Percentiles rank a stretch among this genome's conserved stretches.
These are phyloP conservation scores for Nadsonia commutata DNA, from an alignment of 1,139 yeast species.

Conservation along the genomic window DNA sequence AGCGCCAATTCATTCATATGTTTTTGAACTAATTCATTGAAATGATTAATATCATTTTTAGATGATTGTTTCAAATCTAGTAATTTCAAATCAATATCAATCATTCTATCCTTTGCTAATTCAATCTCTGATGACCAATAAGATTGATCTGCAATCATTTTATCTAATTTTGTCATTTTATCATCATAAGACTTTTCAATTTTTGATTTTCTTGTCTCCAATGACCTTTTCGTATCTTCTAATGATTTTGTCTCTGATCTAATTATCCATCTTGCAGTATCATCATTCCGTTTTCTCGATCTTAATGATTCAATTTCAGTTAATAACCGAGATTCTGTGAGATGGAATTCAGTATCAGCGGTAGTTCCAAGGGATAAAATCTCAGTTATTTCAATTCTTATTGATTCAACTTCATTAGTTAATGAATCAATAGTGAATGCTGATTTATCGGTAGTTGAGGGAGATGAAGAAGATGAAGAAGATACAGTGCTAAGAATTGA, in stretches of 20 bases:
- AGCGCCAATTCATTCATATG: neutral
- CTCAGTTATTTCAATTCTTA: slow-evolving; percentile 34
- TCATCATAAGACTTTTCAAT: slow-evolving; percentile 14
- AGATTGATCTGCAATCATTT: neutral
- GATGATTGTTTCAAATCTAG: no score
- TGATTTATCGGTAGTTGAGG: neutral
- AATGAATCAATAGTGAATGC: slow-evolving; percentile 34
- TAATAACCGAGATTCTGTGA: slow-evolving; percentile 26
- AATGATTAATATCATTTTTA: no score
- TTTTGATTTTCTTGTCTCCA: slow-evolving; percentile 23
- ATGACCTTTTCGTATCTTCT: slow-evolving; percentile 28
- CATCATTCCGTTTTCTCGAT: slow-evolving; percentile 34
- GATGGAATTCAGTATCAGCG: slow-evolving; percentile 28
- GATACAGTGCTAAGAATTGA: neutral
- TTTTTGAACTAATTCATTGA: neutral
- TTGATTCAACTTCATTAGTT: slow-evolving; percentile 33
- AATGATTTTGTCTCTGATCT: slow-evolving; percentile 35
- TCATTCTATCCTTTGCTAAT: neutral
- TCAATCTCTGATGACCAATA: neutral
- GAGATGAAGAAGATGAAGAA: neutral
- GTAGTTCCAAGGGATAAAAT: slow-evolving; percentile 28
- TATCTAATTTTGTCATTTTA: neutral
- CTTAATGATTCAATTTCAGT: slow-evolving; percentile 30
- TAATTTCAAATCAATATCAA: no score
- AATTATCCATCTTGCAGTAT: slow-evolving; percentile 32